Conservation (phyloP, 2,329 filamentous ascomycete genomes). For the Dothideomycetes sp. region DNA sequence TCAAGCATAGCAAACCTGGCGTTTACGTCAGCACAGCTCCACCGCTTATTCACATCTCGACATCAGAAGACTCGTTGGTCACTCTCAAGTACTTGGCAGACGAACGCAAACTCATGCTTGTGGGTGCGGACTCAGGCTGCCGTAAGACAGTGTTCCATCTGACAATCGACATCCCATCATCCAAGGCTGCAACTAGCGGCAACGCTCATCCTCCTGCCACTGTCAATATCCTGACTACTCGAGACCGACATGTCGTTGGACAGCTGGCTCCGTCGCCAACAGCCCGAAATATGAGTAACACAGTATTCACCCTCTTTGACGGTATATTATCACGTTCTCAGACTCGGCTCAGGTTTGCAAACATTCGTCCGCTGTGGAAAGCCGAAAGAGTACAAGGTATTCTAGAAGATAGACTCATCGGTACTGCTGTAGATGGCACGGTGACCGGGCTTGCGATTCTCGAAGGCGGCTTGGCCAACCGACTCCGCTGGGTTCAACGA, state of each 20-base stretch:
- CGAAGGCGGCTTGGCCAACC: constrained; percentile 47
- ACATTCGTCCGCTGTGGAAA: constrained; percentile 27
- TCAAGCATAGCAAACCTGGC: constrained; percentile 24
- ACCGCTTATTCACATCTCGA: constrained; percentile 43
- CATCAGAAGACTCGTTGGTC: constrained; percentile 41
- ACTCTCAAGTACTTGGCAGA: constrained; percentile 24
- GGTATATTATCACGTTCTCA: constrained; percentile 30
- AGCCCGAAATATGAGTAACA: neutral
- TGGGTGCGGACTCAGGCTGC: neutral
- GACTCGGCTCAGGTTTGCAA: constrained; percentile 39
- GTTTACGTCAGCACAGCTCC: constrained; percentile 37
- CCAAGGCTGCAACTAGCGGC: constrained; percentile 9
- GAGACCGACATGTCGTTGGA: constrained; percentile 17
- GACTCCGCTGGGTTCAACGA: constrained; percentile 65
- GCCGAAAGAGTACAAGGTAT: constrained; percentile 25
- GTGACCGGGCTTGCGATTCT: constrained; percentile 54
- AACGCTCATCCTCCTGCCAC: no score
- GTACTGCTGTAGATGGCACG: constrained; percentile 40
- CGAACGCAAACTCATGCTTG: neutral
- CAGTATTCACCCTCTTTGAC: constrained; percentile 24
- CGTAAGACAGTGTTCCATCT: constrained; percentile 1
- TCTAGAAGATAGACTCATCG: constrained; percentile 35
- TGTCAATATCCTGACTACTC: constrained; percentile 14
- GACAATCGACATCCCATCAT: constrained; percentile 10
- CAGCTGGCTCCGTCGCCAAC: constrained; percentile 10